Evolutionary conservation across 108 stramenopile genomes (phyloP).

Genomic region (Pseudonitzschia multiseries): DNA sequence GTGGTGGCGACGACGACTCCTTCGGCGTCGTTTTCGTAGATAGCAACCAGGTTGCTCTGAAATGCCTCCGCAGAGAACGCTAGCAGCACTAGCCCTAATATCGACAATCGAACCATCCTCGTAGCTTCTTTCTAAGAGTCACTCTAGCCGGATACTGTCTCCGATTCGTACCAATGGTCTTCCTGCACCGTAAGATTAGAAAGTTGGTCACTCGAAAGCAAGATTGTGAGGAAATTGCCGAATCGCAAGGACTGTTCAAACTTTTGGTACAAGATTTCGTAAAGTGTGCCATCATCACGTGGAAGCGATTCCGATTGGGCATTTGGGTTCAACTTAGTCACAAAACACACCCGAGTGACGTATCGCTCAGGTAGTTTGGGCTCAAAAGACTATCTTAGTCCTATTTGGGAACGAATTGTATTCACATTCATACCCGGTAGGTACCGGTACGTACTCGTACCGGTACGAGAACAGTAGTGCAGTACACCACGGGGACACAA

Average conservation of each 20-base stretch:
- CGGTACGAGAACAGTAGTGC: too few relatives aligned
- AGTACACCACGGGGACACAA: too few relatives aligned
- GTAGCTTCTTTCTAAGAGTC: not conserved
- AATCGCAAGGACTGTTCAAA: too few relatives aligned
- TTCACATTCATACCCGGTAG: too few relatives aligned
- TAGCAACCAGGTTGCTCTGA: not conserved
- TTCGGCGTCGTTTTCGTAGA: not conserved
- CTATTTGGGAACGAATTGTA: not conserved
- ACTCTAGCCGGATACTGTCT: not conserved
- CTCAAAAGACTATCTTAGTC: too few relatives aligned
- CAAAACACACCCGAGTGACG: constrained; percentile 2
- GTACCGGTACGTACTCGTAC: too few relatives aligned
- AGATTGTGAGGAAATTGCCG: too few relatives aligned
- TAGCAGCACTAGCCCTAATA: not conserved
- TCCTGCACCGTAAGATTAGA: too few relatives aligned
- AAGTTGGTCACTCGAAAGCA: too few relatives aligned
- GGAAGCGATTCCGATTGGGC: constrained; percentile 11
- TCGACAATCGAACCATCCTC: not conserved
- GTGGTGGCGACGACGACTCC: not conserved
- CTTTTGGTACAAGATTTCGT: too few relatives aligned
- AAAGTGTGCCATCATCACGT: not conserved
- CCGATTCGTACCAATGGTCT: not conserved
- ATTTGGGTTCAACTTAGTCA: not conserved
- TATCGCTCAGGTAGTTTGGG: not conserved
- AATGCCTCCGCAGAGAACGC: constrained; percentile 5